Base-by-base conservation (phyloP, 495 filamentous ascomycete species). In the Terfezia boudieri region DNA sequence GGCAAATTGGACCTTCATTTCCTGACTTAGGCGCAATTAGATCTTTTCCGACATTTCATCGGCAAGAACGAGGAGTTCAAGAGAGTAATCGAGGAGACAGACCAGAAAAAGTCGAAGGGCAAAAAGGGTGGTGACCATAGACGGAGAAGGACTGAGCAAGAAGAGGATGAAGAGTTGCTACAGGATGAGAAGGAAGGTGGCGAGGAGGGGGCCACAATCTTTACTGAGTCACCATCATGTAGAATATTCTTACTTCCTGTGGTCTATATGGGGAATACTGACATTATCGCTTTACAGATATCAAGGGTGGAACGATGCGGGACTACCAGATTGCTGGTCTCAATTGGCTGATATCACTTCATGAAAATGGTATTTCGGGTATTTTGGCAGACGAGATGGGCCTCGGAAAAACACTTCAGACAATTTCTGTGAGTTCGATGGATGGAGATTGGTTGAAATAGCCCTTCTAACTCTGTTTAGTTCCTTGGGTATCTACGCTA, bases 371-470 rank as follows among this genome's bases (percentile, higher is more conserved):
- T 69, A 98, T 98, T 60, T 95, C 89, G 23, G 90, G 90, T 53
- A 98, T 98, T 56, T 69, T 98, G 55, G 90, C 90, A 53, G 90
- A 98, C 66, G 90, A 98, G 69, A 95, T 95, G 88, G 88, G 88
- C 62, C 69, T 95, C 32, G 88, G 88, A 50, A 95, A 95, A 71
- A 95, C 88, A 2, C 67, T 95, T 50, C 88, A 95, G 70, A 95
- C 88, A 0, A 78, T 78, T 53, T 70, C 74, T n/a, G 63, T 65
- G 56, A 32, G 56, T 38, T 5, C 4, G 41, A n/a, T 52, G 36
- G 6, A 14, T 37, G 9, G 35, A 53, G 2, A 16, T 17, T 26
- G 23, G 37, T 50, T 37, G 36, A 23, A 11, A 36, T 8, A 36
- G 26, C 23, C 20, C 10, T n/a, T 16, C 59, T 61, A 51, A 61